These are phyloP conservation scores for Elongisporangium senticosum DNA, from an alignment of 352 stramenopile genomes.

Conservation along the genomic window DNA sequence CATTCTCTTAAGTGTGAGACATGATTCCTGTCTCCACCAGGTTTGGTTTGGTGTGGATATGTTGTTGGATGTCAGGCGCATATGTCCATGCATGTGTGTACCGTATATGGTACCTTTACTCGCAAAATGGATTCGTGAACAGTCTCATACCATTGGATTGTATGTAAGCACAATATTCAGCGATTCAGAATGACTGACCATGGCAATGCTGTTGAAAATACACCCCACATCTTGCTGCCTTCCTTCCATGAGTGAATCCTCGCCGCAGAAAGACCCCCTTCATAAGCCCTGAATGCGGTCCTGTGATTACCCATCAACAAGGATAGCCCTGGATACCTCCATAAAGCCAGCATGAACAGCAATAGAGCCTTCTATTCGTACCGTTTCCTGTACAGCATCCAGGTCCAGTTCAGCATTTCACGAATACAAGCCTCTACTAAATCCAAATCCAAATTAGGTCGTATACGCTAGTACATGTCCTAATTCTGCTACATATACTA, in stretches of 20 bases:
- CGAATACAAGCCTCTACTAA: background rate
- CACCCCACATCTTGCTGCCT: too few relatives aligned
- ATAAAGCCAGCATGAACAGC: background rate
- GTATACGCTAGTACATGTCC: background rate
- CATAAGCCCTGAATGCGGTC: background rate
- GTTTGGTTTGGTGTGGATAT: background rate
- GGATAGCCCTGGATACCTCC: background rate
- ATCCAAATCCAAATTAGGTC: background rate
- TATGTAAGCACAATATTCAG: background rate
- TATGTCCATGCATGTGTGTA: background rate
- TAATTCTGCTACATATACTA: background rate
- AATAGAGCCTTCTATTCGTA: background rate
- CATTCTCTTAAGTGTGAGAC: background rate
- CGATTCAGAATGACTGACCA: too few relatives aligned
- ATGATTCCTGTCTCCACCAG: background rate
- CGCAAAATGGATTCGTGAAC: background rate
- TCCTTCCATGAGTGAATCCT: background rate
- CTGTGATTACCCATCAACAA: background rate
- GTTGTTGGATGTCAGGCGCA: background rate
- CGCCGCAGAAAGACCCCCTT: background rate
- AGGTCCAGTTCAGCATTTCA: background rate
- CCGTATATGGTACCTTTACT: background rate
- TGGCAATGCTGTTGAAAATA: background rate
- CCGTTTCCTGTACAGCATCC: background rate
- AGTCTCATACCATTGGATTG: background rate